phyloP scores from a whole-genome alignment of 169 alveolate species.

The Besnoitia besnoiti region DNA sequence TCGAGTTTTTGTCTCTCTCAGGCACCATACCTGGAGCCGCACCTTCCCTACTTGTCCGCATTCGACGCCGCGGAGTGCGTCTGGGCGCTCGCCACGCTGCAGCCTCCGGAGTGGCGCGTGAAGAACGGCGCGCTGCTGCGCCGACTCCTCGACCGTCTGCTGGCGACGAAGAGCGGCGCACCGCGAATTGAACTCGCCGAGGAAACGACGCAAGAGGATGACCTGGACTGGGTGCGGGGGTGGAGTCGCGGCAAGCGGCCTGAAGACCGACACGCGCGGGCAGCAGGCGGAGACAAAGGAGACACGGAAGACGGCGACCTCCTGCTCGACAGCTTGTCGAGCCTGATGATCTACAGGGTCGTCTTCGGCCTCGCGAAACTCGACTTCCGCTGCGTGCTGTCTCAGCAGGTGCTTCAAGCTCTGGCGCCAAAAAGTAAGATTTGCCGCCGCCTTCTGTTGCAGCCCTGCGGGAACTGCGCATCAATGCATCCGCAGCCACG shows the following conservation, averaged over 20 bases:
- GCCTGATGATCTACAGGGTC: slow-evolving; percentile 2
- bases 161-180: not conserved
- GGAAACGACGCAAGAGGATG: not conserved
- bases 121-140: not conserved
- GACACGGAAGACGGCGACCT: not conserved
- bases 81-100: slow-evolving; percentile 12
- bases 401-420: slow-evolving; percentile 1
- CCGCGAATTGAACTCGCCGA: not conserved
- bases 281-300: not conserved
- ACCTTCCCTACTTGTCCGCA: not conserved
- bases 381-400: slow-evolving; percentile 12
- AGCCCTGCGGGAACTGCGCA: too few relatives aligned
- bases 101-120: slow-evolving; percentile 33
- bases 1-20: not conserved
- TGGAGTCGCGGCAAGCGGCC: not conserved
- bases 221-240: not conserved
- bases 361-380: slow-evolving; percentile 13
- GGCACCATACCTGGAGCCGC: slow-evolving; percentile 7
- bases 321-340: slow-evolving; percentile 7
- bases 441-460: too few relatives aligned
- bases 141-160: slow-evolving; percentile 2
- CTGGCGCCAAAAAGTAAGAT: not conserved
- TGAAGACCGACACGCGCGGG: not conserved
- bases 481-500: too few relatives aligned
- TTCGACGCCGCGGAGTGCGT: slow-evolving; percentile 27